phyloP scores from a whole-genome alignment of 2,329 filamentous ascomycete genomes.

The Calonectria pseudoreteaudii region DNA sequence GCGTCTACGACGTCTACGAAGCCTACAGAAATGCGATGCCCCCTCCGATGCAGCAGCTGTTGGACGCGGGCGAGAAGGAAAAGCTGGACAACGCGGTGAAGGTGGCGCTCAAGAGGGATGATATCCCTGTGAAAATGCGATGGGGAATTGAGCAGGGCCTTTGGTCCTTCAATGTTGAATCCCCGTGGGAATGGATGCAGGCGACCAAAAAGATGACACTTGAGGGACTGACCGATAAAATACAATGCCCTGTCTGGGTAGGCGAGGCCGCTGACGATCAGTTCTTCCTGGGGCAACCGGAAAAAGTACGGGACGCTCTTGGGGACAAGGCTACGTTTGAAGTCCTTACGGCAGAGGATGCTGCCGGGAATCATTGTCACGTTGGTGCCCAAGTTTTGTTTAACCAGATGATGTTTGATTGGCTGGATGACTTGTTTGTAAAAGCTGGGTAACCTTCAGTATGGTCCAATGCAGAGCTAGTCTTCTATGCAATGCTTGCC shows the following conservation, averaged over 20 bases:
- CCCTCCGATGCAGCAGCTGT: slow-evolving; percentile 1
- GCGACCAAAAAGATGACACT: slow-evolving; percentile 29
- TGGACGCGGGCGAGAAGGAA: slow-evolving; percentile 26
- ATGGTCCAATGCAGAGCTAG: too few species aligned
- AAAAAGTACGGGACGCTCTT: slow-evolving; percentile 21
- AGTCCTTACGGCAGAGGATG: slow-evolving; percentile 19
- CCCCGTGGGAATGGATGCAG: slow-evolving; percentile 36
- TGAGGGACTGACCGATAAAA: slow-evolving; percentile 29
- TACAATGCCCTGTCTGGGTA: slow-evolving; percentile 38
- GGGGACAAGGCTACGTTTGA: slow-evolving; percentile 24
- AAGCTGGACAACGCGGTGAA: slow-evolving; percentile 31
- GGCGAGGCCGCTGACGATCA: slow-evolving; percentile 37
- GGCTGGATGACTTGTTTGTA: slow-evolving; percentile 22
- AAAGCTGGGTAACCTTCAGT: neutral
- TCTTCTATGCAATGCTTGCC: neutral
- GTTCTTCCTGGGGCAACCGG: slow-evolving; percentile 32
- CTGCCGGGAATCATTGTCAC: slow-evolving; percentile 31
- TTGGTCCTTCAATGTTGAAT: slow-evolving; percentile 42
- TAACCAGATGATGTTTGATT: slow-evolving; percentile 33
- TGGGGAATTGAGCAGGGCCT: slow-evolving; percentile 43
- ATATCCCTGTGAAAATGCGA: slow-evolving; percentile 26
- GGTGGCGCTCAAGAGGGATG: neutral
- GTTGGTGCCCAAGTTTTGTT: slow-evolving; percentile 31
- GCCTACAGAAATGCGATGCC: slow-evolving; percentile 18
- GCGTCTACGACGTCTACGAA: slow-evolving; percentile 48